Percentiles rank a stretch among this genome's conserved stretches.
Conservation (phyloP, 2,329 filamentous ascomycete species). For the Hyphodiscus sp. region DNA sequence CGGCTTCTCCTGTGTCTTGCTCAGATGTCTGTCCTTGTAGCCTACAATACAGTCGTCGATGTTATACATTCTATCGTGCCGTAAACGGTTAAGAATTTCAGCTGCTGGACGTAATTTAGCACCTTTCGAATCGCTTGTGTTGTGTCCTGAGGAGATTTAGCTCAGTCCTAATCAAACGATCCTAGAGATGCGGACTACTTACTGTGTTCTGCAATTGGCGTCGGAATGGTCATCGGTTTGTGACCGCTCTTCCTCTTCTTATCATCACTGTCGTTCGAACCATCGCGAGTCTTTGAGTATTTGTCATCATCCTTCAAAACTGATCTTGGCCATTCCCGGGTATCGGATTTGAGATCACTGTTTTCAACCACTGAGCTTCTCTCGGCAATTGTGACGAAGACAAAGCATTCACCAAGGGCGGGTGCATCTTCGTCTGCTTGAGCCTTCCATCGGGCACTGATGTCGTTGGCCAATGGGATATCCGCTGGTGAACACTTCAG, state of each 20-base stretch:
- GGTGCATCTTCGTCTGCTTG: slow-evolving; percentile 1
- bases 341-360: slow-evolving; percentile 4
- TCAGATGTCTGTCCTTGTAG: slow-evolving; percentile 17
- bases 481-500: neutral
- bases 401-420: slow-evolving; percentile 1
- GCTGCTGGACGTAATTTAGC: slow-evolving; percentile 12
- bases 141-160: neutral
- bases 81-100: slow-evolving; percentile 19
- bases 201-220: neutral
- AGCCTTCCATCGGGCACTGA: slow-evolving; percentile 3
- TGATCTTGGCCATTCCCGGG: slow-evolving; percentile 9
- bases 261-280: neutral
- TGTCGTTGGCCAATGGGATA: neutral
- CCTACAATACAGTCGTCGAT: slow-evolving; percentile 22
- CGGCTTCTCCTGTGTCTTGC: slow-evolving; percentile 9
- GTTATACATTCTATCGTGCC: slow-evolving; percentile 13
- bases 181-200: neutral
- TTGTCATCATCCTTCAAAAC: slow-evolving; percentile 3
- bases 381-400: neutral
- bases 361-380: neutral
- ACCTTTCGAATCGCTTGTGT: neutral
- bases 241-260: neutral
- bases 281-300: neutral
- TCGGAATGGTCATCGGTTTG: too few species aligned
- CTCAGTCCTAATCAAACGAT: neutral